phyloP scores from a whole-genome alignment of 2,329 filamentous ascomycete genomes.

The Claviceps maximensis region DNA sequence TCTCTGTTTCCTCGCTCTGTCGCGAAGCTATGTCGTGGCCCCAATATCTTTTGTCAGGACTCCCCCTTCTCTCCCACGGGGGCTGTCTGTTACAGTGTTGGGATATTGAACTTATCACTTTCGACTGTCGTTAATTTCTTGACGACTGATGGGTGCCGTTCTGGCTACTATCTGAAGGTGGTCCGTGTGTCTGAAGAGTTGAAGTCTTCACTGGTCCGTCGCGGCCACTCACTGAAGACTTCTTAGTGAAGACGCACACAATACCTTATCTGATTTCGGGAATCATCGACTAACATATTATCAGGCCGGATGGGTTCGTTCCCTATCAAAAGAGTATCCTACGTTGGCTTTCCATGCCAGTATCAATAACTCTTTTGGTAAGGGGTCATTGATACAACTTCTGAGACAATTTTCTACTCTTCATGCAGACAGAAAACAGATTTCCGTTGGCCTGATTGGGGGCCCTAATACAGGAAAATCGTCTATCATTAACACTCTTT shows the following conservation, averaged over 20 bases:
- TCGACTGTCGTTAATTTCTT: constrained; percentile 23
- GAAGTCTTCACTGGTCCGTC: constrained; percentile 59
- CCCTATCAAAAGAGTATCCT: constrained; percentile 79
- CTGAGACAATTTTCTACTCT: constrained; percentile 85
- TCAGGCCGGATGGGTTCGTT: constrained; percentile 85
- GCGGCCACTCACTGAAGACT: constrained; percentile 54
- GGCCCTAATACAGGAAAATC: constrained; percentile 87
- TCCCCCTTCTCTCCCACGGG: constrained; percentile 58
- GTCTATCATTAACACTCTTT: constrained; percentile 90
- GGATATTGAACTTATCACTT: constrained; percentile 61
- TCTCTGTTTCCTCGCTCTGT: constrained; percentile 1
- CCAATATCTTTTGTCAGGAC: constrained; percentile 79
- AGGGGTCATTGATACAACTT: constrained; percentile 84
- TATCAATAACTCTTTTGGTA: constrained; percentile 93
- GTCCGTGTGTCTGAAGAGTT: constrained; percentile 91
- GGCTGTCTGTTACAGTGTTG: constrained; percentile 98
- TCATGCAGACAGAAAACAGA: constrained; percentile 84
- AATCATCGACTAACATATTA: constrained; percentile 5
- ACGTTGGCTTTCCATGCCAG: constrained; percentile 90
- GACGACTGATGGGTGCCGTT: constrained; percentile 68
- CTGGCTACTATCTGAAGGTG: constrained; percentile 70
- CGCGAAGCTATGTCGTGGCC: constrained; percentile 18
- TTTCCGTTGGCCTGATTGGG: constrained; percentile 74
- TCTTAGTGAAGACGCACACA: constrained; percentile 99
- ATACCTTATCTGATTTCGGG: constrained; percentile 11